Base-by-base conservation (phyloP, 208 protist species). In the Leishmania major region DNA sequence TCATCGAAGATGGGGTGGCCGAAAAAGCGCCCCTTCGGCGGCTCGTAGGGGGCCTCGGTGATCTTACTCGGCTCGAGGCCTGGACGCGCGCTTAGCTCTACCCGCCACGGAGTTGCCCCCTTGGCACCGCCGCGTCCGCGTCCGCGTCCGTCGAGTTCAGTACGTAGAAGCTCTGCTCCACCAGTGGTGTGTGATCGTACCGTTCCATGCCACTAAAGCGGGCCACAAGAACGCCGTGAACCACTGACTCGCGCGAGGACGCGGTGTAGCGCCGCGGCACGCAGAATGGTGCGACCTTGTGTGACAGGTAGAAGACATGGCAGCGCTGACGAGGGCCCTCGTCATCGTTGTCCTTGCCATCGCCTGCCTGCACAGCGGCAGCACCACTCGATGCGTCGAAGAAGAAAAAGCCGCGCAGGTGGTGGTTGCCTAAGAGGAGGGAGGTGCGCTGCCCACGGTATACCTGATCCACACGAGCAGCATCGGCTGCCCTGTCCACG, bases 11-110 rank as follows among this genome's bases (percentile, higher is more conserved):
- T 91, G 47, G 89, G 92, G 25, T 88, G 83, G 31, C 90, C 88
- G 77, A 94, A 95, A 71, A 91, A 90, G 53, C 92, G 89, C 91
- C 92, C 93, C 75, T 94, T 94, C 11, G 92, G 90, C n/a, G 85
- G 22, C 7, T 78, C 77, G 45, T 85, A 70, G 3, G 92, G 86
- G 4, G 85, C 80, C 11, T 55, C 86, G 45, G 88, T 80, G 28
- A 95, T 84, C 75, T 91, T 86, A 31, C 77, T 73, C 2, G 79
- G 81, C 78, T 89, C 83, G 0, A 88, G 85, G 43, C 79, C 72
- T 40, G 87, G 83, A 25, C 71, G 80, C 28, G 79, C 79, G n/a
- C 85, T 83, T 17, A 86, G 89, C 78, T 93, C 86, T 31, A 93
- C 64, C 10, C 92, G 84, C 91, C 92, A 95, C 49, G 90, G 92